Base-by-base conservation (phyloP, 129 eudicot genomes). In the Helianthus tuberosus region DNA sequence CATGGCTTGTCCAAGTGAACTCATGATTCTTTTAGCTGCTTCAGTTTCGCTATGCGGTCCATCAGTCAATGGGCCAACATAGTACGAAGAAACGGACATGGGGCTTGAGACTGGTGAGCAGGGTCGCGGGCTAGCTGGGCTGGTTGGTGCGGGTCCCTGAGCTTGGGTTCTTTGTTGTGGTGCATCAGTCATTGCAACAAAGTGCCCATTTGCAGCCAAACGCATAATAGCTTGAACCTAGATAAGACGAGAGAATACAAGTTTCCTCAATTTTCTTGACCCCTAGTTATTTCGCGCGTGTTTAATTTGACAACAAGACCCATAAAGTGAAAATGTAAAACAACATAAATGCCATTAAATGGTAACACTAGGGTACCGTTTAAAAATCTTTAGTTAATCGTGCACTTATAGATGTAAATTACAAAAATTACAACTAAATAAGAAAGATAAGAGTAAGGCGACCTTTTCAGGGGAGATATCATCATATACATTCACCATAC, bases 141-240 rank as follows among this genome's bases (percentile, higher is more conserved):
- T 29, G 51, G 47, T 55, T 75, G 78, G 86, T 52, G 61, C 60
- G 50, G 80, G 77, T 65, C 77, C 76, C 71, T 66, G 79, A 80
- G 74, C 82, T 51, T 78, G 81, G 39, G 62, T 66, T 72, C 79
- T 79, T 67, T 82, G 64, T 66, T 77, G 87, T 51, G 80, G 72
- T 58, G 73, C 60, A 54, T 69, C 83, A 62, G 69, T 66, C 16
- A 65, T 17, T 52, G 60, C 47, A 63, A 55, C 60, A 23, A 79
- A 74, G 12, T 76, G 64, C 43, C 68, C 80, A 55, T 71, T 87
- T 41, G 84, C 87, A 71, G 93, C 96, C 79, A 90, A 72, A 39
- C 85, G 44, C 87, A 87, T 90, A 16, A 87, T 90, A 67, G 94
- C 94, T 69, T 87, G 91, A 62, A 91, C 96, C 93, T 90, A 82